A percentile compares a stretch with the other conserved stretches of the same genome.
These are phyloP conservation scores for Suhomyces sp. DNA, from an alignment of 805 yeast genomes.

Conservation along the genomic window DNA sequence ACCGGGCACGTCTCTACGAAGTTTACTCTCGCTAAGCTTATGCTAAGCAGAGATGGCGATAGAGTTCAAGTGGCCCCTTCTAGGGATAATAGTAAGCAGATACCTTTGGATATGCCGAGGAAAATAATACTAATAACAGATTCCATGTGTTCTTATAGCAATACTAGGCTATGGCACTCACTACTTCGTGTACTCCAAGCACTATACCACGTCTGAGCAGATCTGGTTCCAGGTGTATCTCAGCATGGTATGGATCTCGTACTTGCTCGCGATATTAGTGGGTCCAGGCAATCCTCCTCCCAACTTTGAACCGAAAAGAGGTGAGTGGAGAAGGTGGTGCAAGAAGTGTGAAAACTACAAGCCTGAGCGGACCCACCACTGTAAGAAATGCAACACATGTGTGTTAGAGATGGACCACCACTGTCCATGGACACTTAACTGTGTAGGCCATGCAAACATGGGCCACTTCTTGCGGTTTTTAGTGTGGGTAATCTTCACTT, in stretches of 20 bases:
- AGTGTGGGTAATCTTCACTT: slow-evolving; percentile 56
- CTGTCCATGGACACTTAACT: slow-evolving; percentile 88
- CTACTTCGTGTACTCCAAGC: slow-evolving; percentile 48
- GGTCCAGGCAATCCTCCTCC: slow-evolving; percentile 69
- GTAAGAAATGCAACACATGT: slow-evolving; percentile 71
- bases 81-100: slow-evolving; percentile 11
- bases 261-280: slow-evolving; percentile 60
- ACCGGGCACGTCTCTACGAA: background rate
- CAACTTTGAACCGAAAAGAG: slow-evolving; percentile 39
- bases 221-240: slow-evolving; percentile 46
- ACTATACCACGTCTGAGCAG: slow-evolving; percentile 39
- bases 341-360: slow-evolving; percentile 67
- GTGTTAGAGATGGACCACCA: slow-evolving; percentile 93
- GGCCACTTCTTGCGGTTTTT: slow-evolving; percentile 81
- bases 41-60: slow-evolving; percentile 7
- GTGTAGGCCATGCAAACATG: slow-evolving; percentile 76
- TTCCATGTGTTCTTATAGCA: slow-evolving; percentile 62
- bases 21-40: too few species aligned
- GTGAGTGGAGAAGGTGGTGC: slow-evolving; percentile 69
- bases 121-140: slow-evolving; percentile 32
- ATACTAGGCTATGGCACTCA: slow-evolving; percentile 63
- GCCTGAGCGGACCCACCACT: slow-evolving; percentile 85
- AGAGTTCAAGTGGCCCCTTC: slow-evolving; percentile 16
- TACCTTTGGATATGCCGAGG: too few species aligned
- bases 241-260: slow-evolving; percentile 69